Evolutionary conservation across 2,329 filamentous ascomycete genomes (phyloP), one percentile per base, ranked within the genome.

Genomic region (Metarhizium sp.): DNA sequence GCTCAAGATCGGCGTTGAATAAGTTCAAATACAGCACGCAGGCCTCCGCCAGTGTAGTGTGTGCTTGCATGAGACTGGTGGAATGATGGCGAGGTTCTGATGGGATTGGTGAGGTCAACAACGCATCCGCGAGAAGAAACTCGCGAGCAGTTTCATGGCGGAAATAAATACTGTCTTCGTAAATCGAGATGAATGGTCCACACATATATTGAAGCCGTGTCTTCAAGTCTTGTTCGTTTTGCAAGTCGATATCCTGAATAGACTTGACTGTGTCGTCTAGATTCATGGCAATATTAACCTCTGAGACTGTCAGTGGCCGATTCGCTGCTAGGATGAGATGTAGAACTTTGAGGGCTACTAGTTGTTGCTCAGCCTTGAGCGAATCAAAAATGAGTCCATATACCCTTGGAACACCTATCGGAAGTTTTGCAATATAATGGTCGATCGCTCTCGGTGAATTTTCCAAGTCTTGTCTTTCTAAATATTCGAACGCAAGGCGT

Each of bases 401-500:
- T 29, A 20, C 46, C 46, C 29, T n/a, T 29, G 8, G 25, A n/a
- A 49, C n/a, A 30, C 46, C 10, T 2, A n/a, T 49, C 20, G 20
- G 46, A 14, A 49, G 46, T 29, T 2, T 60, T 30, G 52, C 51
- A 57, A 67, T 58, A 10, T 57, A 30, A 6, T 38, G 38, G 13
- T 62, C 46, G 20, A 66, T 45, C 6, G 57, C 62, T 38, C 56
- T 59, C 1, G 20, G 11, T 25, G 55, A 63, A 45, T 58, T 63
- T 42, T 64, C 64, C 34, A 68, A 62, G 49, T 29, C 30, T 6
- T 54, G 25, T 32, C 14, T 50, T 55, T 63, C 40, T 13, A 73
- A 55, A 51, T 66, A 61, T 14, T 71, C 60, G 7, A 72, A 68
- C 1, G 71, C 61, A 53, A 73, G 63, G 45, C 69, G 62, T 5